These are phyloP conservation scores for Grosmannia clavigera DNA, from an alignment of 2,329 filamentous ascomycete genomes.

Conservation along the genomic window DNA sequence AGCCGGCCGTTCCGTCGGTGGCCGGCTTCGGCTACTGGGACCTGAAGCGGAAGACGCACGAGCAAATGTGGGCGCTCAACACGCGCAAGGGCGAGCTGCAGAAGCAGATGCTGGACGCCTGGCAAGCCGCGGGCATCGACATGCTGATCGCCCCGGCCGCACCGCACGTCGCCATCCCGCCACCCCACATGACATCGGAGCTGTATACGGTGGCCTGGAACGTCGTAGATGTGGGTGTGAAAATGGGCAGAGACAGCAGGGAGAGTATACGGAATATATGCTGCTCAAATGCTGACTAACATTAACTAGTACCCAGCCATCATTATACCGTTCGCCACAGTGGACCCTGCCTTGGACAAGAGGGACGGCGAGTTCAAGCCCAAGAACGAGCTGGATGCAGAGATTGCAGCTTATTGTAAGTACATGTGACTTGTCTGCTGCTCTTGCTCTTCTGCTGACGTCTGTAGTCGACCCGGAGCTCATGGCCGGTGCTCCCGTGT, in stretches of 20 bases:
- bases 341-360: slow-evolving; percentile 5
- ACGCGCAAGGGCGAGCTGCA: slow-evolving; percentile 8
- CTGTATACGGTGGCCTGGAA: slow-evolving; percentile 12
- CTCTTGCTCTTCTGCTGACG: neutral
- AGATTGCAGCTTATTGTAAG: slow-evolving; percentile 7
- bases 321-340: slow-evolving; percentile 8
- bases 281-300: neutral
- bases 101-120: slow-evolving; percentile 12
- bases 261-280: neutral
- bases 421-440: neutral
- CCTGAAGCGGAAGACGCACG: slow-evolving; percentile 7
- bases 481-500: slow-evolving; percentile 7
- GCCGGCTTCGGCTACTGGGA: slow-evolving; percentile 11
- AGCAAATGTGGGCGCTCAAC: slow-evolving; percentile 10
- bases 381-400: slow-evolving; percentile 8
- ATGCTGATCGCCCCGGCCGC: slow-evolving; percentile 8
- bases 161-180: slow-evolving; percentile 7
- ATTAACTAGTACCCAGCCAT: slow-evolving; percentile 6
- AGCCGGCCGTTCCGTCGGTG: slow-evolving; percentile 10
- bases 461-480: slow-evolving; percentile 5
- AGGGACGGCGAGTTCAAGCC: neutral
- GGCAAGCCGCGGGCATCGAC: slow-evolving; percentile 9
- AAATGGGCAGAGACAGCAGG: neutral
- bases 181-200: slow-evolving; percentile 4
- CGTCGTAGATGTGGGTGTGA: slow-evolving; percentile 7